phyloP scores from a whole-genome alignment of 768 basidiomycete species.

The Amanita phalloides region DNA sequence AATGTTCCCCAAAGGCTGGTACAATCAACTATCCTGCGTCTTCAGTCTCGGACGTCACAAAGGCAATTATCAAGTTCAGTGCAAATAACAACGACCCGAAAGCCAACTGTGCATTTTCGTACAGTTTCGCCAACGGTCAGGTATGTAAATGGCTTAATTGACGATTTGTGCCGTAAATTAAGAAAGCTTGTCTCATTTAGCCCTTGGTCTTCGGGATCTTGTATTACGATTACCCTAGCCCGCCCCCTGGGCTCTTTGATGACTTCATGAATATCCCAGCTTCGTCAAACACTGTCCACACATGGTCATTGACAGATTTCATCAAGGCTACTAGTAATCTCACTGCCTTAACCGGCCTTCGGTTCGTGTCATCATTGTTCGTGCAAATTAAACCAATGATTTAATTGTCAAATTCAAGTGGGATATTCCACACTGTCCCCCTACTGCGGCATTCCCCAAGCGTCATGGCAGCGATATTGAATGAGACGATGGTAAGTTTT shows the following conservation, averaged over 20 bases:
- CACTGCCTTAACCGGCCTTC: constrained; percentile 13
- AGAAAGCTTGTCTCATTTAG: not conserved
- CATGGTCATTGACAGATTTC: constrained; percentile 22
- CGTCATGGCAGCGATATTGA: constrained; percentile 21
- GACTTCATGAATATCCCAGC: constrained; percentile 16
- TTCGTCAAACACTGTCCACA: constrained; percentile 19
- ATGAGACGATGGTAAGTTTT: constrained; percentile 23
- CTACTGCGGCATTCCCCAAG: constrained; percentile 18
- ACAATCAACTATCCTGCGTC: constrained; percentile 21
- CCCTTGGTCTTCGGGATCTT: constrained; percentile 16
- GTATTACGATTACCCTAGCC: constrained; percentile 41
- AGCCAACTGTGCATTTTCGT: constrained; percentile 36
- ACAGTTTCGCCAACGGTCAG: constrained; percentile 24
- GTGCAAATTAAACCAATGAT: too few relatives aligned
- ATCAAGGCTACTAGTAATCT: constrained; percentile 15
- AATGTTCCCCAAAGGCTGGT: constrained; percentile 31
- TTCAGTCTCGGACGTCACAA: constrained; percentile 15
- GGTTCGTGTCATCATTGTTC: constrained; percentile 7
- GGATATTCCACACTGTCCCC: constrained; percentile 24
- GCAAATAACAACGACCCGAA: constrained; percentile 18
- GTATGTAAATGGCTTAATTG: constrained; percentile 13
- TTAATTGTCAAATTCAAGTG: constrained; percentile 7
- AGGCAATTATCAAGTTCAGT: constrained; percentile 30
- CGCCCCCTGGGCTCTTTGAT: too few relatives aligned
- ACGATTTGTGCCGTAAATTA: too few relatives aligned